A percentile compares a stretch with the other conserved stretches of the same genome.
These are phyloP conservation scores for Fraxinus angustifolia DNA, from an alignment of 305 asterid species.

Conservation along the genomic window DNA sequence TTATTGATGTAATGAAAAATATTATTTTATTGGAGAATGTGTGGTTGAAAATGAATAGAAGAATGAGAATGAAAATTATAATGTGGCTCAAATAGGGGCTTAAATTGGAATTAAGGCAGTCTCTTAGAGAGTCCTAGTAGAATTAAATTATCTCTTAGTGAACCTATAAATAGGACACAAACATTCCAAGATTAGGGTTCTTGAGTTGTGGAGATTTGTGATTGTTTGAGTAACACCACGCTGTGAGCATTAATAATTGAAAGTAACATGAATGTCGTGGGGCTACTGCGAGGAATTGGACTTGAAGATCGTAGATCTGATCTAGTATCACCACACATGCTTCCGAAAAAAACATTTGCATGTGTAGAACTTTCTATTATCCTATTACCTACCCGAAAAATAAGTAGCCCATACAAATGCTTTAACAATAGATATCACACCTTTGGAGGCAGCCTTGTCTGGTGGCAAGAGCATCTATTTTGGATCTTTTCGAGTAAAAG, in stretches of 20 bases:
- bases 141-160: background rate
- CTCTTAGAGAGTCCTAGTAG: background rate
- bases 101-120: background rate
- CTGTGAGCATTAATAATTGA: background rate
- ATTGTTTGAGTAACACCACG: background rate
- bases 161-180: background rate
- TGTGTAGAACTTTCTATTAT: background rate
- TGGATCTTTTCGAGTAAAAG: background rate
- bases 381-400: background rate
- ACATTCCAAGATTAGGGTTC: background rate
- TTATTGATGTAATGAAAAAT: too few species aligned
- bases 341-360: background rate
- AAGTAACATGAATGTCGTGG: background rate
- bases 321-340: background rate
- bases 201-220: background rate
- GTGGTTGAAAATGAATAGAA: too few species aligned
- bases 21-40: too few species aligned
- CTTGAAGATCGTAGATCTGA: background rate
- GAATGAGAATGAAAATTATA: too few species aligned
- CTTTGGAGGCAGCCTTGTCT: background rate
- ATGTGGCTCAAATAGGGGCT: too few species aligned
- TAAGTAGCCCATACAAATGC: background rate
- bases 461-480: background rate
- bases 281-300: background rate
- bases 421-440: background rate